Evolutionary conservation across 176 grass and related monocot genomes (phyloP), one percentile per base, ranked within the genome.

Genomic region (Musa beccarii): DNA sequence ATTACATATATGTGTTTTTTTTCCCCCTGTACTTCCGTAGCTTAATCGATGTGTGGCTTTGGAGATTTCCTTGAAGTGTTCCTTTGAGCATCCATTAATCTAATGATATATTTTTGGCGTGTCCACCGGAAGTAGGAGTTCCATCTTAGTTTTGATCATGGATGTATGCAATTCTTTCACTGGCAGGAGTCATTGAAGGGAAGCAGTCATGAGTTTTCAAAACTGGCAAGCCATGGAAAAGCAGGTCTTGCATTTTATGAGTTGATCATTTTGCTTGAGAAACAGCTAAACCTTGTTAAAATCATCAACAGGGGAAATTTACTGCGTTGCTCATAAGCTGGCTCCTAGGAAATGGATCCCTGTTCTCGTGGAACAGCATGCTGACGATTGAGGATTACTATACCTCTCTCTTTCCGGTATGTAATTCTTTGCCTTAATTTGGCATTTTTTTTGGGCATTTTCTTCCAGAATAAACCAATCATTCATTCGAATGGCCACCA

Each of bases 311-410:
- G 87, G 87, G 90, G 52, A 92, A 84, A 65, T n/a, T 12, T 75
- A 63, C 28, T 68, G 90, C 75, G 0, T 78, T 84, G 13, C 69
- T 84, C 43, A 77, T 89, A 53, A 86, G 86, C 79, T 92, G 90
- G 86, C 25, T 92, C 65, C 79, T 89, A 20, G 90, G 90, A 68
- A 89, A 89, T 66, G 86, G 86, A 72, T 86, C 83, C 71, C 84
- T 87, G 22, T 92, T 92, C 61, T 68, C 86, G 11, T 92, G 85
- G 84, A 87, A 89, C 28, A 89, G 82, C 72, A 85, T 92, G 90
- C 56, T 92, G 59, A 92, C 84, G 1, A 86, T 86, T 62, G 79
- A 87, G 82, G 90, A 92, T 85, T 92, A 87, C 69, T 92, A 87
- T 75, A 49, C 16, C 5, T 75, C 78, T 52, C 81, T 92, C 23